Evolutionary conservation across 257 asterid species (phyloP).

Genomic region (Cordia subcordata): DNA sequence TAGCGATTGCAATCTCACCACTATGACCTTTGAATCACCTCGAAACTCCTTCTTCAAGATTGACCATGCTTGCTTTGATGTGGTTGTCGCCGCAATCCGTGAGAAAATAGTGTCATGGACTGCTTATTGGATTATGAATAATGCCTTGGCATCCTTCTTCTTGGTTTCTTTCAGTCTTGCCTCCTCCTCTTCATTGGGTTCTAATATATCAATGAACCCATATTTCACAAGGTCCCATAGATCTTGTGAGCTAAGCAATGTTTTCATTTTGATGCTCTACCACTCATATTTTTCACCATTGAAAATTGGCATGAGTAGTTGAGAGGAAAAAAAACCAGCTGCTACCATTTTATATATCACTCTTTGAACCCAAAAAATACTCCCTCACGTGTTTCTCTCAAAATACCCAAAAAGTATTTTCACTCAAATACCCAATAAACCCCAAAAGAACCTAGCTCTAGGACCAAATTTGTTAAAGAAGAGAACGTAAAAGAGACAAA

Average conservation of each 20-base stretch:
- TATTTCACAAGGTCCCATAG: slow-evolving; percentile 7
- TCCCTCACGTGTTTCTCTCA: no score
- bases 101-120: background rate
- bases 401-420: no score
- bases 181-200: background rate
- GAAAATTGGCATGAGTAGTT: slow-evolving; percentile 3
- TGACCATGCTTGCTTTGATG: background rate
- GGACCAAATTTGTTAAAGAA: no score
- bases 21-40: background rate
- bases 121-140: background rate
- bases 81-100: background rate
- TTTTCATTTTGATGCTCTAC: slow-evolving; percentile 11
- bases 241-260: slow-evolving; percentile 5
- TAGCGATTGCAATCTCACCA: background rate
- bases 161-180: background rate
- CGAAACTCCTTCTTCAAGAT: background rate
- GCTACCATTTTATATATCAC: no score
- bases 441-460: no score
- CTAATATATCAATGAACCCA: background rate
- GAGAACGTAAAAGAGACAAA: no score
- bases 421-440: no score
- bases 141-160: slow-evolving; percentile 8
- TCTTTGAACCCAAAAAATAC: no score
- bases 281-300: slow-evolving; percentile 7
- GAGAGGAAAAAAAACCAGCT: no score